Evolutionary conservation across 1,284 basidiomycete genomes (phyloP), one percentile per base, ranked within the genome.

Genomic region (Papiliotrema terrestris): DNA sequence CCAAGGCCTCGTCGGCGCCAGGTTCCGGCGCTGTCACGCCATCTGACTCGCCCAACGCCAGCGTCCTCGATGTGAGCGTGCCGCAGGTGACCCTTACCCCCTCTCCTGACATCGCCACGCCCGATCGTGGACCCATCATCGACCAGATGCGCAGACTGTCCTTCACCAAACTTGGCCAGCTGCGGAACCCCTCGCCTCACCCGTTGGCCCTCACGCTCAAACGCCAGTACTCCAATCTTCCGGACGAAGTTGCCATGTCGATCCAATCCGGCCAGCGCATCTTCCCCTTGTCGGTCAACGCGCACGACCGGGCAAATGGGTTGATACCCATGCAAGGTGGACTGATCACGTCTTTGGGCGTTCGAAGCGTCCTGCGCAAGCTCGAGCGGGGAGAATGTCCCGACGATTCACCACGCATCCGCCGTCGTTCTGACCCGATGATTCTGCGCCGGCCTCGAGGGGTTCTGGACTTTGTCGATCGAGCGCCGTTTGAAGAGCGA

Each of bases 401-500:
- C 0, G 52, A 53, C 9, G 56, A 45, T 8, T 49, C 48, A 3
- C 57, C 62, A 8, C 54, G 44, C 43, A 9, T 42, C n/a, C 49
- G 56, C n/a, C 50, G 43, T 9, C 22, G 38, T 5, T 56, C 55
- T 8, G 60, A 62, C 48, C 49, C 53, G 20, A 51, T 43, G 8
- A 56, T 55, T 17, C 45, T 64, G 3, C 51, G 52, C 19, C 61
- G 68, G 45, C 65, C 69, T 4, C 53, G 61, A 23, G 70, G 70
- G 2, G 65, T 71, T n/a, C 47, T 56, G 17, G 71, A 73, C 55
- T 74, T 74, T 55, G 59, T 72, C 39, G 48, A 52, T 17, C 68
- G 73, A 23, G 59, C 60, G n/a, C 68, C 71, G 2, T 74, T 67
- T 45, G 73, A 74, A 58, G 70, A 74, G 51, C 63, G 73, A 25